Base-by-base conservation (phyloP, 2,329 filamentous ascomycete genomes). In the Tolypocladium sp. region DNA sequence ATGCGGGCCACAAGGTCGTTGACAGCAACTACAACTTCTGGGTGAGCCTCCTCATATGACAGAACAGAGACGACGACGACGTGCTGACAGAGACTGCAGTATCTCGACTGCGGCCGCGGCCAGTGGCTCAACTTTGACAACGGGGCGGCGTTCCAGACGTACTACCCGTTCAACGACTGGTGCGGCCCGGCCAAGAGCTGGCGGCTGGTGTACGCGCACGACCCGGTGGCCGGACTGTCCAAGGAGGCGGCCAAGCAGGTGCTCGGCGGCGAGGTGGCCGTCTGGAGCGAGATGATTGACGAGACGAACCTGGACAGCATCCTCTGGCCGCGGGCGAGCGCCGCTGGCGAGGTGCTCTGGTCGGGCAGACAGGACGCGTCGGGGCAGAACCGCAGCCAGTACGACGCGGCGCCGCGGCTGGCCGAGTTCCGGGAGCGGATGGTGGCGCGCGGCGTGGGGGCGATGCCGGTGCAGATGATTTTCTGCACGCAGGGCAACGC, bases 201-300 rank as follows among this genome's bases (percentile, higher is more conserved):
- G 92, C 83, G 85, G 8, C 78, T 90, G 35, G 81, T 93, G 60
- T 96, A 96, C 78, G 83, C 85, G 25, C 89, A 93, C 72, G 87
- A 96, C 69, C 91, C 91, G 0, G 76, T 86, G 4, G 79, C 76
- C 3, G 83, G 83, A 53, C 78, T 96, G 5, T 82, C 87, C 0
- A 74, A 73, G 12, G 79, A 85, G 33, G 73, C 84, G 51, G 82
- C 84, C 33, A 79, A 87, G 68, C 81, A 90, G 15, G 87, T 96
- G 3, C 72, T 94, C 10, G 92, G 92, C 52, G 92, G 91, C 33
- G 92, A 96, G 75, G 84, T 88, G 20, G 88, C 90, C 59, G 82
- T 91, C 60, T 96, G 91, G 91, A 83, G 82, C 63, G 92, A 96
- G 76, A 88, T 87, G n/a, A 80, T 82, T 62, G 92, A 96, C 72